Base-by-base conservation (phyloP, 345 rosid species). In the Diplotaxis tenuifolia region DNA sequence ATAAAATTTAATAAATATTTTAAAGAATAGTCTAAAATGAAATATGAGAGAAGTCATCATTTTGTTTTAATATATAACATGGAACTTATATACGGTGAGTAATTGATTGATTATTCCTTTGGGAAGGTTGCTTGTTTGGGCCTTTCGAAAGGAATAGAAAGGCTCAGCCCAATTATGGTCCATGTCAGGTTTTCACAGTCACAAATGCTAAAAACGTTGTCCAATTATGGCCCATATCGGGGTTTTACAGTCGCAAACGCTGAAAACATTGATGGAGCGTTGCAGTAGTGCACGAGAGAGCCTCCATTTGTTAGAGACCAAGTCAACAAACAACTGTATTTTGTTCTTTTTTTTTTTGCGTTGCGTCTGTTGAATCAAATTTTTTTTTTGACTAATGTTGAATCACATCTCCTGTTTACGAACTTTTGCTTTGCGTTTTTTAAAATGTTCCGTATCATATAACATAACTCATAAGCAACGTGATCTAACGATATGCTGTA, bases 281-380 rank as follows among this genome's bases (percentile, higher is more conserved):
- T 31, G 65, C 64, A n/a, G n/a, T n/a, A 59, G 15, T 60, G 47
- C 65, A 10, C 65, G 25, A 19, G 9, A 61, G 65, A 25, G 61
- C 28, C 28, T 25, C 28, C 28, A 5, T 25, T 25, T 25, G 28
- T 1, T 25, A 23, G 7, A 56, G 10, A 14, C 4, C 42, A 42
- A 14, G 18, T 23, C 61, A 14, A 23, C 31, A 23, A 22, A 6
- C 22, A 59, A 4, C 5, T 27, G 31, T 12, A 12, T 25, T 6
- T 28, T n/a, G n/a, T n/a, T n/a, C n/a, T 0, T 1, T 57, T 58
- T 7, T 9, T 2, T 58, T 28, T 18, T 18, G 27, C 21, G 62
- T 58, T 28, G 27, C 6, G 21, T 19, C 19, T 27, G 4, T 58
- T 9, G 6, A 58, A 7, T 27, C 20, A 9, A 4, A 57, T 27